Evolutionary conservation across 73 alveolate species (phyloP), one percentile per base, ranked within the genome.

Genomic region (Symbiodinium pilosum): DNA sequence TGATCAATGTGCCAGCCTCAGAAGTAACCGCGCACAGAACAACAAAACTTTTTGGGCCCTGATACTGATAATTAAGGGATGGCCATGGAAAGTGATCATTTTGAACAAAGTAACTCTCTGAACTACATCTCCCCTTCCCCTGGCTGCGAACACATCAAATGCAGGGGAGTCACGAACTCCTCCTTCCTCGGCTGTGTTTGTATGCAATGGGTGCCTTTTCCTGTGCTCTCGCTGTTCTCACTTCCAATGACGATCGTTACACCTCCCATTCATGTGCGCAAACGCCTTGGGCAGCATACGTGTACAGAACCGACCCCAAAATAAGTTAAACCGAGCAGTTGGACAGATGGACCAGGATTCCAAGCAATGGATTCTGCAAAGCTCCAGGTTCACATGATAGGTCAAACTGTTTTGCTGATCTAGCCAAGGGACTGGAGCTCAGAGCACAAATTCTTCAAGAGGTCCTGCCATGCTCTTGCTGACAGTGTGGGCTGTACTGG

Each of bases 1-100:
- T 91, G 97, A 91, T 91, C 89, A 91, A 43, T 4, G 97, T 71
- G 8, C 97, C 97, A 39, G 97, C 97, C 97, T 89, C 43, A n/a
- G n/a, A n/a, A n/a, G n/a, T n/a, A 52, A 52, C 69, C 69, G 69
- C 28, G 28, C 69, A 52, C 9, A 52, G 20, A 9, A 20, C 69
- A 52, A 52, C 9, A 52, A 52, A 12, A 20, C 69, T 12, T 12
- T 20, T 52, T 52, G 69, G 9, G 69, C 20, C 20, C 20, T 20
- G 20, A 52, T 20, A 52, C 69, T 9, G 84, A 11, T 69, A 11
- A 28, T 12, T 4, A 32, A 32, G 34, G 39, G n/a, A 32, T 26
- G 26, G 84, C 34, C 84, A 18, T 24, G 21, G 86, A 75, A 32
- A 75, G 0, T 26, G 34, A 4, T 12, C 34, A 69, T 69, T 26